Evolutionary conservation across 345 rosid genomes (phyloP).

Genomic region (Erodium maritimum): DNA sequence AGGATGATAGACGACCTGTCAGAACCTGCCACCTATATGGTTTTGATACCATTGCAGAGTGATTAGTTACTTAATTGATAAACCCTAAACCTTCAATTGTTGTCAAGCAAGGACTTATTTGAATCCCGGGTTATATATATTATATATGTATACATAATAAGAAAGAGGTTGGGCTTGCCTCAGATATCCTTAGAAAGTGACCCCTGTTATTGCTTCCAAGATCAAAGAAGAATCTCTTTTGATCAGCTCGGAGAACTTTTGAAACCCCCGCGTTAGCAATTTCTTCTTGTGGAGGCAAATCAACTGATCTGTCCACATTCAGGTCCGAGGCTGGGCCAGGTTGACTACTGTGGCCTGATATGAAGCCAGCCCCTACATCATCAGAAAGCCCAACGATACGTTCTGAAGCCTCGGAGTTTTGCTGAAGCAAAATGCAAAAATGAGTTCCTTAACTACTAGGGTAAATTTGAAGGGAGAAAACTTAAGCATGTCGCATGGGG

Average conservation of each 20-base stretch:
- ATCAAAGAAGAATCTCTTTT: conserved; percentile 92
- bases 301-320: conserved; percentile 50
- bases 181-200: conserved; percentile 91
- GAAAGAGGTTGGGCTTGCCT: conserved; percentile 31
- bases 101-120: too few species aligned
- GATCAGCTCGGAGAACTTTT: conserved; percentile 83
- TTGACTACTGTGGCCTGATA: conserved; percentile 82
- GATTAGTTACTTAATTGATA: too few species aligned
- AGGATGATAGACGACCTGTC: conserved; percentile 94
- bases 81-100: too few species aligned
- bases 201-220: conserved; percentile 93
- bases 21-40: conserved; percentile 76
- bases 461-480: too few species aligned
- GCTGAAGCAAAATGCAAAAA: conserved; percentile 22
- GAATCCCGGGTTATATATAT: too few species aligned
- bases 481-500: too few species aligned
- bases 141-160: not conserved
- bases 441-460: too few species aligned
- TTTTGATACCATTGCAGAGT: too few species aligned
- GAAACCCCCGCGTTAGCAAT: conserved; percentile 47
- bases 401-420: conserved; percentile 59
- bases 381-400: conserved; percentile 81
- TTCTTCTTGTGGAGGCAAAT: conserved; percentile 66
- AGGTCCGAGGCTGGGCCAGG: conserved; percentile 55
- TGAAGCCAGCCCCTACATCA: conserved; percentile 99